Base-by-base conservation (phyloP, 441 rosid genomes). In the Populus hybrid region DNA sequence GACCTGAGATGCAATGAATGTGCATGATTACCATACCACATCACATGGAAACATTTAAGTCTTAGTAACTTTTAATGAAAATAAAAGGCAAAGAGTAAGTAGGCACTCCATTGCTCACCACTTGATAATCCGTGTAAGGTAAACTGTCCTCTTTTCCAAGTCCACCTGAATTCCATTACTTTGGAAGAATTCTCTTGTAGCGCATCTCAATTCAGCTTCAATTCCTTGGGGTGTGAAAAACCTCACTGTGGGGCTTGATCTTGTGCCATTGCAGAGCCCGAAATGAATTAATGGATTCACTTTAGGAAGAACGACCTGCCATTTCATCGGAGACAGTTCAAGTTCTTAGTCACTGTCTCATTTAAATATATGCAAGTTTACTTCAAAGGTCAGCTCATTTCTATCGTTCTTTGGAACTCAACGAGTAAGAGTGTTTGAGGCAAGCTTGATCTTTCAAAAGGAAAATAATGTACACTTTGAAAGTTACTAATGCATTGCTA, bases 201-300 rank as follows among this genome's bases (percentile, higher is more conserved):
- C 95, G 72, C 66, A 67, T 87, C 87, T 91, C 11, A 95, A 86
- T 75, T 92, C 94, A 61, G 87, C 78, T 79, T 89, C 90, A 30
- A 93, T 86, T 67, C 93, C 94, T 78, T 89, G 85, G 2, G 90
- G 61, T 32, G 92, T 86, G 87, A 88, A 93, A 85, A 95, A 95
- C 80, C 94, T 89, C 73, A 92, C 92, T 0, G 78, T 67, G 9
- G 99, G 97, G 83, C 93, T 88, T 40, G 98, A 93, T 77, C 84
- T 89, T 42, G 99, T 84, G 70, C 99, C 99, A 20, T 89, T 86
- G 83, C 97, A 95, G 10, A 89, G 84, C 63, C 99, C 98, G 66
- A 92, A 93, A 85, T 95, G 97, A 61, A 95, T 84, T 20, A 93
- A 77, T 10, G 99, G 97, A 77, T 91, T 93, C 77, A 88, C 72